These are phyloP conservation scores for Erysimum pusillum DNA, from an alignment of 441 rosid genomes.

Conservation along the genomic window DNA sequence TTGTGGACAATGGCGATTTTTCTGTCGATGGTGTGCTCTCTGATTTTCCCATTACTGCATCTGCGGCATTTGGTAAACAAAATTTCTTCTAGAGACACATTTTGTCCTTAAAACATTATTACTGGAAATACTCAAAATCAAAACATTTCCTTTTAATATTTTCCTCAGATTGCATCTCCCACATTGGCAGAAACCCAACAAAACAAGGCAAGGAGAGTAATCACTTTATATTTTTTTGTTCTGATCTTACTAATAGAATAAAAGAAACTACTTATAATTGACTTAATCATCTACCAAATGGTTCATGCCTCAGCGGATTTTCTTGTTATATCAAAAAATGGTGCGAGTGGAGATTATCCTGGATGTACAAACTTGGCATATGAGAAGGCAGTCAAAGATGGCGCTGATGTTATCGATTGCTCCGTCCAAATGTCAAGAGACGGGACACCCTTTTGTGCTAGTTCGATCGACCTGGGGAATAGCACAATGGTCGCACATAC, in stretches of 20 bases:
- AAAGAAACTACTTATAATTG: too few species aligned
- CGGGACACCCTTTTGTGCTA: constrained; percentile 60
- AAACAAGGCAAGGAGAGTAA: too few species aligned
- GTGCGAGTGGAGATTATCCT: constrained; percentile 81
- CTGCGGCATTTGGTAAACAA: too few species aligned
- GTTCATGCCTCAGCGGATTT: neutral
- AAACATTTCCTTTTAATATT: too few species aligned
- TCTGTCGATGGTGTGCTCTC: constrained; percentile 90
- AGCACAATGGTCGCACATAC: constrained; percentile 53
- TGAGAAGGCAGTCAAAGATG: constrained; percentile 58
- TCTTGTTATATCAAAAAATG: constrained; percentile 58
- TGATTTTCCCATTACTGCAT: constrained; percentile 67
- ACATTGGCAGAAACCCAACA: too few species aligned
- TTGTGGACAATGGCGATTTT: constrained; percentile 80
- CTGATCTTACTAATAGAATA: too few species aligned
- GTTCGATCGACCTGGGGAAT: constrained; percentile 53
- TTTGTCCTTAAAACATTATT: neutral
- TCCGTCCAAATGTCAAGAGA: constrained; percentile 73
- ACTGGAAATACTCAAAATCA: too few species aligned
- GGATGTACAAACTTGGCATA: constrained; percentile 70
- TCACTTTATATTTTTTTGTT: too few species aligned
- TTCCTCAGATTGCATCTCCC: too few species aligned
- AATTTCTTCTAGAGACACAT: too few species aligned
- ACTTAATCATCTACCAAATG: neutral
- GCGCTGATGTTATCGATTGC: constrained; percentile 68